Evolutionary conservation across 371 early-diverging fungal genomes (phyloP), one percentile per base, ranked within the genome.

Genomic region (Funneliformis caledonium): DNA sequence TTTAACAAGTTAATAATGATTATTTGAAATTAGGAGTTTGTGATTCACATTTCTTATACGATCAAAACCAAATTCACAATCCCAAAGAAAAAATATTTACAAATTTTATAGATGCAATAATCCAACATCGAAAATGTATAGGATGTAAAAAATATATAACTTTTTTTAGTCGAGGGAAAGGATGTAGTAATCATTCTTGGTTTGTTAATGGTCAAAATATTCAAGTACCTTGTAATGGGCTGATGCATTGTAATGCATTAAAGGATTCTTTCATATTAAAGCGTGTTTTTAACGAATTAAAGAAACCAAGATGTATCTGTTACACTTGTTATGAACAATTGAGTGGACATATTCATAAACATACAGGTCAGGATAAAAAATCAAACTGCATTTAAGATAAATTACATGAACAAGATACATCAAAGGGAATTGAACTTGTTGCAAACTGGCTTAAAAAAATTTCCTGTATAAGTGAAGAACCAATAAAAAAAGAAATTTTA

Each of bases 191-290:
- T 14, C 61, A 75, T 60, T 75, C 61, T 5, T 75, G 62, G 45
- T 43, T 43, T 2, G 8, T 76, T 26, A 61, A 61, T 37, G 19
- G 19, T 12, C 12, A 26, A n/a, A 76, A 76, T 60, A 61, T 76
- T 19, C 76, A 76, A 61, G 64, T 76, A 42, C 47, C 76, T 76
- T 76, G 76, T 62, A 42, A 16, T 76, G 62, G 62, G 2, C 0
- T 16, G 16, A 2, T 61, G 26, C 2, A 26, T 14, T 76, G 76
- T 76, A 6, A 59, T 12, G 76, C 76, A 62, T 42, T 76, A 45
- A 45, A 8, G 8, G 8, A 45, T 45, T 45, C 45, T 45, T 45
- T 2, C 8, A 45, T 45, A 45, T 45, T 8, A 45, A 45, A 45
- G 45, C 45, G 2, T 45, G 45, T 8, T 45, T 45, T 45, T 45